These are phyloP conservation scores for Aspergillus sp. DNA, from an alignment of 2,329 filamentous ascomycete species.

Conservation along the genomic window DNA sequence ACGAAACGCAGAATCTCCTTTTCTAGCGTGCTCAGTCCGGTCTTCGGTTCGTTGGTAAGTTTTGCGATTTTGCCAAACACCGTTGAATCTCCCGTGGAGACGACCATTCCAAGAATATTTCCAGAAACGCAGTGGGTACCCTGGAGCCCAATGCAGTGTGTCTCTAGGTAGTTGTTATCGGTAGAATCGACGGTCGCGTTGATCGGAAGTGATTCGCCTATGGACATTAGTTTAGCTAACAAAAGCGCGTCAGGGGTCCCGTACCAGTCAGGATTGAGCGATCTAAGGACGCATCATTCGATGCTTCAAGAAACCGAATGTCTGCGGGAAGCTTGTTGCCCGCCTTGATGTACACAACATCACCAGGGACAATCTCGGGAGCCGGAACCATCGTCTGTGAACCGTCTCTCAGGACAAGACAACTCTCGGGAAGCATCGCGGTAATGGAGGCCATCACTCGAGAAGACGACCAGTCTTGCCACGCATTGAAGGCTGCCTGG, in stretches of 20 bases:
- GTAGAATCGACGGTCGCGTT: conserved; percentile 64
- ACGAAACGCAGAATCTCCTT: conserved; percentile 74
- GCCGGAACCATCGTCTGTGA: conserved; percentile 51
- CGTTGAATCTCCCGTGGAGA: conserved; percentile 70
- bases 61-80: conserved; percentile 76
- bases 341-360: conserved; percentile 66
- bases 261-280: conserved; percentile 68
- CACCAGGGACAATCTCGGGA: conserved; percentile 68
- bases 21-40: conserved; percentile 67
- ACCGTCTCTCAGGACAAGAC: conserved; percentile 63
- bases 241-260: conserved; percentile 1
- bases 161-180: conserved; percentile 74
- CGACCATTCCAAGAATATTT: conserved; percentile 64
- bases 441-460: conserved; percentile 78
- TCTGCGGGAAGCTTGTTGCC: conserved; percentile 75
- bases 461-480: conserved; percentile 73
- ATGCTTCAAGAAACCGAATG: conserved; percentile 67
- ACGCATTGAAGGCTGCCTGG: conserved; percentile 68
- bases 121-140: conserved; percentile 77
- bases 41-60: conserved; percentile 68
- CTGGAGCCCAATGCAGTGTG: conserved; percentile 71
- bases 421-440: conserved; percentile 74
- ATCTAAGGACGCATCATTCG: conserved; percentile 70
- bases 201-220: conserved; percentile 67
- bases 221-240: conserved; percentile 37